Percentiles rank a stretch among this genome's conserved stretches.
phyloP scores from a whole-genome alignment of 306 rosid genomes.

The Amphicarpaea edgeworthii region DNA sequence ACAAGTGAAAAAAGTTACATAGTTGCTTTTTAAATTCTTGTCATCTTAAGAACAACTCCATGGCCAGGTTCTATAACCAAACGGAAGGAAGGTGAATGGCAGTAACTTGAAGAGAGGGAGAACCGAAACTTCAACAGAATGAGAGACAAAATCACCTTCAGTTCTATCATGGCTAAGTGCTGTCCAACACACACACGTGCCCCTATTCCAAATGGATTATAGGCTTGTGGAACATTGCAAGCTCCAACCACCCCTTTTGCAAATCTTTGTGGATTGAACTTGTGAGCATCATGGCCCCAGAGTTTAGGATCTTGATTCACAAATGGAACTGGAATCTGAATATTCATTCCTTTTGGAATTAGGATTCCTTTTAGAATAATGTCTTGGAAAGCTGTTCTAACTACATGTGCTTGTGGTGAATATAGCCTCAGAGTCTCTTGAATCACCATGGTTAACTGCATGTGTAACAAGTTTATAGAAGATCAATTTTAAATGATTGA shows the following conservation, averaged over 20 bases:
- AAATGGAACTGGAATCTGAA: constrained; percentile 62
- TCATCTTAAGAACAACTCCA: constrained; percentile 49
- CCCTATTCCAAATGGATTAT: constrained; percentile 70
- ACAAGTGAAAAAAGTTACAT: background rate
- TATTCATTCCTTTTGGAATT: constrained; percentile 66
- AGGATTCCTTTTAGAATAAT: constrained; percentile 52
- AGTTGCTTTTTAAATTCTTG: constrained; percentile 40
- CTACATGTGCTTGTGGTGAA: constrained; percentile 52
- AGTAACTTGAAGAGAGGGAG: constrained; percentile 46
- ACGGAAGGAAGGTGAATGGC: constrained; percentile 45
- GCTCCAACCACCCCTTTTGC: constrained; percentile 61
- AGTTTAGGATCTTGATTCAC: constrained; percentile 56
- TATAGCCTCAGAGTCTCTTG: constrained; percentile 76
- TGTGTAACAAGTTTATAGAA: constrained; percentile 6
- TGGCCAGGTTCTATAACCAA: constrained; percentile 52
- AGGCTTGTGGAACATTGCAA: constrained; percentile 59
- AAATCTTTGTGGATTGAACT: constrained; percentile 75
- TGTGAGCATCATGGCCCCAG: constrained; percentile 69
- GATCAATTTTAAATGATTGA: constrained; percentile 9
- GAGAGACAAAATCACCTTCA: constrained; percentile 61
- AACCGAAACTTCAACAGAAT: constrained; percentile 48
- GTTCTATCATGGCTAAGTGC: constrained; percentile 62
- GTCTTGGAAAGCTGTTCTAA: constrained; percentile 54
- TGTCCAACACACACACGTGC: constrained; percentile 67
- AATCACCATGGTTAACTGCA: constrained; percentile 78